Evolutionary conservation across 2,329 filamentous ascomycete species (phyloP).

Genomic region (Sordariomycetes sp.): DNA sequence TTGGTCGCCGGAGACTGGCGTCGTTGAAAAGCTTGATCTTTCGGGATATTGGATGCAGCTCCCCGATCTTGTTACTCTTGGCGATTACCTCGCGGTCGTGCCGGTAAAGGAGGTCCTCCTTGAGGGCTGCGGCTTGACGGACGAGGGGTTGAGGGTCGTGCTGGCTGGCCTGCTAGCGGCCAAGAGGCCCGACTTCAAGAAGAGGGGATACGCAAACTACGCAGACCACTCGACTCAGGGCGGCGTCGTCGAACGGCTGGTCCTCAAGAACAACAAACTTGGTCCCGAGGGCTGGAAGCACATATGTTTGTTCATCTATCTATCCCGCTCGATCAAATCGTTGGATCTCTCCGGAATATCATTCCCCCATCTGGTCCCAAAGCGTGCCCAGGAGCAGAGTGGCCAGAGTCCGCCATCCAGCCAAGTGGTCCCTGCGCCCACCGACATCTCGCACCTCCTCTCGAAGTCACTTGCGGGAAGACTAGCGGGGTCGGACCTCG

Average conservation of each 20-base stretch:
- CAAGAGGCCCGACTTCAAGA: slow-evolving; percentile 33
- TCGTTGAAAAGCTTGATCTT: slow-evolving; percentile 71
- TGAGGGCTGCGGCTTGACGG: slow-evolving; percentile 75
- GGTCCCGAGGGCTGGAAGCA: slow-evolving; percentile 83
- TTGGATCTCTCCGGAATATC: slow-evolving; percentile 78
- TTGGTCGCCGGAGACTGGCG: slow-evolving; percentile 52
- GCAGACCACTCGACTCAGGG: slow-evolving; percentile 21
- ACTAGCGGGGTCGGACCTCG: slow-evolving; percentile 60
- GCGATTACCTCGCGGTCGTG: slow-evolving; percentile 88
- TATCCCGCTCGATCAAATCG: slow-evolving; percentile 74
- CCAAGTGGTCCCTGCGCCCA: slow-evolving; percentile 7
- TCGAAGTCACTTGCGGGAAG: slow-evolving; percentile 65
- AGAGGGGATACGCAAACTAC: slow-evolving; percentile 11
- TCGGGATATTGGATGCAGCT: slow-evolving; percentile 75
- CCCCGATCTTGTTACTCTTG: slow-evolving; percentile 72
- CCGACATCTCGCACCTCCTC: slow-evolving; percentile 44
- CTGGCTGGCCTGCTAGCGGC: slow-evolving; percentile 76
- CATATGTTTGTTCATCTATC: slow-evolving; percentile 77
- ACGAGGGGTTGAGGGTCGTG: slow-evolving; percentile 77
- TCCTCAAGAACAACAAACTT: slow-evolving; percentile 86
- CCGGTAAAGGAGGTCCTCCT: slow-evolving; percentile 77
- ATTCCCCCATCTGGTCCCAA: slow-evolving; percentile 42
- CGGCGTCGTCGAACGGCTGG: slow-evolving; percentile 75
- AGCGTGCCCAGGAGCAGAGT: neutral
- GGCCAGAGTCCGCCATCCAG: neutral